A percentile compares a stretch with the other conserved stretches of the same genome.
Evolutionary conservation across 2,329 filamentous ascomycete species (phyloP).

Genomic region (Penicillium capsulatum): DNA sequence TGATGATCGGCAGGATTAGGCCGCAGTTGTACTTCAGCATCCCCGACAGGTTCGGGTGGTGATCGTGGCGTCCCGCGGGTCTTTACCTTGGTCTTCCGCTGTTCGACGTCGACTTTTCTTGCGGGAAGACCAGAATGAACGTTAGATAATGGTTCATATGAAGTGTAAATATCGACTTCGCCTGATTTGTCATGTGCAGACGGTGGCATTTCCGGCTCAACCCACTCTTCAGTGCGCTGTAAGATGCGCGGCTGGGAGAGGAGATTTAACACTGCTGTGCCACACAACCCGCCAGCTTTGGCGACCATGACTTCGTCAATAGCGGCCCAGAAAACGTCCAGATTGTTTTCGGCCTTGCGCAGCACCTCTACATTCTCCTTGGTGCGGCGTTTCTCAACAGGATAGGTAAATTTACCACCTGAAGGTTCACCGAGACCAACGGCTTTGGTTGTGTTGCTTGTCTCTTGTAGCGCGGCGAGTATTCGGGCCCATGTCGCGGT

Average conservation of each 20-base stretch:
- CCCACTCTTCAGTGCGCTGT: slow-evolving; percentile 50
- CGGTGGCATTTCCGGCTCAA: slow-evolving; percentile 30
- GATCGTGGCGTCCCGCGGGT: slow-evolving; percentile 6
- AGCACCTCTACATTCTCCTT: slow-evolving; percentile 45
- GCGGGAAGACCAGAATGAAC: slow-evolving; percentile 2
- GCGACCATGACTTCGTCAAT: slow-evolving; percentile 28
- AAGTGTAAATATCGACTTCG: background rate
- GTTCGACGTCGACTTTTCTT: slow-evolving; percentile 1
- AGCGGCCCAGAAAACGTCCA: slow-evolving; percentile 48
- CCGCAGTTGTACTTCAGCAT: background rate
- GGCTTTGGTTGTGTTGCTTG: slow-evolving; percentile 16
- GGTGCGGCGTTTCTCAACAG: slow-evolving; percentile 46
- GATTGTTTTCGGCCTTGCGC: slow-evolving; percentile 45
- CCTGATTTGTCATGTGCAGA: background rate
- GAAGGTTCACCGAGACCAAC: slow-evolving; percentile 35
- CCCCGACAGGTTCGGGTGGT: background rate
- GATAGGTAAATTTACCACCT: slow-evolving; percentile 51
- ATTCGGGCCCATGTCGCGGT: slow-evolving; percentile 3
- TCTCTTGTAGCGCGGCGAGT: background rate
- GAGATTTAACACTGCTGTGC: slow-evolving; percentile 27
- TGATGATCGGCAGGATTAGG: slow-evolving; percentile 13
- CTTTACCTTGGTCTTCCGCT: slow-evolving; percentile 14
- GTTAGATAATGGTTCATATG: slow-evolving; percentile 1
- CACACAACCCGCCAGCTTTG: slow-evolving; percentile 20
- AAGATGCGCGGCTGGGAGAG: slow-evolving; percentile 37